Conservation (phyloP, 2,329 filamentous ascomycete species). For the Alternaria dauci region DNA sequence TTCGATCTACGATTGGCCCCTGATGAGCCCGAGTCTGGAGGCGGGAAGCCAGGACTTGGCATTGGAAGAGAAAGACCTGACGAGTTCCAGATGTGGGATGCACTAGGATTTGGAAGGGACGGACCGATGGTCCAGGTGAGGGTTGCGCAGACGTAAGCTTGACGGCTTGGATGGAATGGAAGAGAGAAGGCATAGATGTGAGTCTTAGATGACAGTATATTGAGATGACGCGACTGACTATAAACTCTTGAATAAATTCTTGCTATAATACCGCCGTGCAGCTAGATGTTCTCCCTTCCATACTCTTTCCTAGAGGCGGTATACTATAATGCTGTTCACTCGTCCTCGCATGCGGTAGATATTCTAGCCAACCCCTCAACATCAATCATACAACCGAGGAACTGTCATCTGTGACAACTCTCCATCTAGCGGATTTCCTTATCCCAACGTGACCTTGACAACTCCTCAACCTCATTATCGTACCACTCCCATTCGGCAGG, state of each 20-base stretch:
- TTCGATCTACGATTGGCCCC: constrained; percentile 61
- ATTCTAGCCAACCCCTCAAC: neutral
- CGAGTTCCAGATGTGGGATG: constrained; percentile 74
- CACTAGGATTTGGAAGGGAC: constrained; percentile 75
- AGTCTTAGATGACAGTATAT: neutral
- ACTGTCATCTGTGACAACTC: neutral
- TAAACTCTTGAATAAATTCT: neutral
- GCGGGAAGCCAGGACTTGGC: constrained; percentile 24
- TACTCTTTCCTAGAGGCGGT: neutral
- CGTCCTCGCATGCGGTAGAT: neutral
- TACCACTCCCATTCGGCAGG: neutral
- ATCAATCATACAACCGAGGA: neutral
- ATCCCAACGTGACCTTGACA: neutral
- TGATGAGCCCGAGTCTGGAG: constrained; percentile 24
- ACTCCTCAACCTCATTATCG: neutral
- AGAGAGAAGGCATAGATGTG: neutral
- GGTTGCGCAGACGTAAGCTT: neutral
- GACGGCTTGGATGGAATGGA: neutral
- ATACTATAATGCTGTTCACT: neutral
- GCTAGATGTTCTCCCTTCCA: neutral
- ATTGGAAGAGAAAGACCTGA: constrained; percentile 30
- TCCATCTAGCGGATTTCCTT: neutral
- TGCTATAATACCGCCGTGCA: neutral
- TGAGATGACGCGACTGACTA: neutral
- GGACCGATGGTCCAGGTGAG: constrained; percentile 69